These are phyloP conservation scores for Mycena maculata DNA, from an alignment of 768 basidiomycete genomes.

Conservation along the genomic window DNA sequence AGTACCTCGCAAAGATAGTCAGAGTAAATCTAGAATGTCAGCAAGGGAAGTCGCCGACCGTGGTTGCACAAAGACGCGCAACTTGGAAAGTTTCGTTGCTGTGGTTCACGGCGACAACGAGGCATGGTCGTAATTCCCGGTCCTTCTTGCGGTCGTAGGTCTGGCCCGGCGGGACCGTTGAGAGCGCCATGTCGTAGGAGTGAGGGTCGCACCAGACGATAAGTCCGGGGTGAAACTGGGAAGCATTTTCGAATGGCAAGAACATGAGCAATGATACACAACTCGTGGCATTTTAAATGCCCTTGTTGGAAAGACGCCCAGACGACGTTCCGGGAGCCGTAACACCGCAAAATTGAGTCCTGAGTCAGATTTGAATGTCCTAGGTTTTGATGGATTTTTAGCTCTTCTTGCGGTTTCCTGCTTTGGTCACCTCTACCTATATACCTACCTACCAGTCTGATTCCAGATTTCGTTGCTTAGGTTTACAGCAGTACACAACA, in stretches of 20 bases:
- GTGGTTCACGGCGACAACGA: slow-evolving; percentile 28
- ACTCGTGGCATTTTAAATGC: too few relatives aligned
- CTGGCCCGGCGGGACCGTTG: slow-evolving; percentile 10
- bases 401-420: too few relatives aligned
- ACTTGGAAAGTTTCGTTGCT: not conserved
- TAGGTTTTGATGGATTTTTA: too few relatives aligned
- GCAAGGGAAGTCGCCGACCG: slow-evolving; percentile 5
- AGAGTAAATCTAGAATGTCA: not conserved
- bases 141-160: slow-evolving; percentile 18
- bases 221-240: slow-evolving; percentile 39
- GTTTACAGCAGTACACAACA: too few relatives aligned
- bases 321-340: too few relatives aligned
- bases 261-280: too few relatives aligned
- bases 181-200: slow-evolving; percentile 19
- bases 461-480: too few relatives aligned
- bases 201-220: slow-evolving; percentile 38
- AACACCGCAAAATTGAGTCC: too few relatives aligned
- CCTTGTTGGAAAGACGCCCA: too few relatives aligned
- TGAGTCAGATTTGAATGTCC: too few relatives aligned
- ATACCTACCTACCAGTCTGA: too few relatives aligned
- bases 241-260: slow-evolving; percentile 22
- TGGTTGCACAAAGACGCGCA: slow-evolving; percentile 19
- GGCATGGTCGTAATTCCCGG: slow-evolving; percentile 25
- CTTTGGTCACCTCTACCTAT: too few relatives aligned
- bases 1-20: not conserved